Conservation (phyloP, 768 basidiomycete genomes). For the Dacryopinax primogenitus region DNA sequence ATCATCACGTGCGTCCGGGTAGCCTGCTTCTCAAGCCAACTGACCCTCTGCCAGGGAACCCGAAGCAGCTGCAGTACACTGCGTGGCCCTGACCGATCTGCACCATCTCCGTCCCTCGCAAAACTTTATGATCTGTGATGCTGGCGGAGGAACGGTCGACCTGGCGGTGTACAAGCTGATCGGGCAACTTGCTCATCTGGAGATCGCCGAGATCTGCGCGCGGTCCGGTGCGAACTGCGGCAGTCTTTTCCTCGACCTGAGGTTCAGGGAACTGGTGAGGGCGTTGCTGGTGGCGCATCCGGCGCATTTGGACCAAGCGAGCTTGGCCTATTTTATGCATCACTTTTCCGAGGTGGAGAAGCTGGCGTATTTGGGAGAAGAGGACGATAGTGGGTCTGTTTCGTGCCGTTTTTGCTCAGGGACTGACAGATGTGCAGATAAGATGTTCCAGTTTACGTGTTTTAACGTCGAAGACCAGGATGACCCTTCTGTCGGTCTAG, state of each 20-base stretch:
- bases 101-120: constrained; percentile 69
- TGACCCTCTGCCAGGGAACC: constrained; percentile 35
- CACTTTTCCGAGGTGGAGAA: constrained; percentile 84
- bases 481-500: constrained; percentile 63
- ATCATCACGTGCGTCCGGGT: constrained; percentile 56
- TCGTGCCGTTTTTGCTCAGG: constrained; percentile 4
- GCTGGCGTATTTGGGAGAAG: constrained; percentile 54
- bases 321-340: constrained; percentile 70
- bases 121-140: constrained; percentile 85
- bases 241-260: constrained; percentile 72
- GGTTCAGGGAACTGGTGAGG: constrained; percentile 70
- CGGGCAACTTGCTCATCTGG: constrained; percentile 64
- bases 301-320: constrained; percentile 66
- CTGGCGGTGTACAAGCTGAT: constrained; percentile 49
- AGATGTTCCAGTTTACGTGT: constrained; percentile 78
- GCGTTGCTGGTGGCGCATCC: constrained; percentile 72
- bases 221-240: constrained; percentile 80
- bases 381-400: constrained; percentile 52
- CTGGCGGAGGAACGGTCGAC: constrained; percentile 69
- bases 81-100: constrained; percentile 65
- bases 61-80: constrained; percentile 86
- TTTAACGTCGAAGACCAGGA: constrained; percentile 74
- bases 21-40: neutral
- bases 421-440: constrained; percentile 37
- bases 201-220: constrained; percentile 84